phyloP scores from a whole-genome alignment of 2,329 filamentous ascomycete species.

The Aspergillus fumigatus region DNA sequence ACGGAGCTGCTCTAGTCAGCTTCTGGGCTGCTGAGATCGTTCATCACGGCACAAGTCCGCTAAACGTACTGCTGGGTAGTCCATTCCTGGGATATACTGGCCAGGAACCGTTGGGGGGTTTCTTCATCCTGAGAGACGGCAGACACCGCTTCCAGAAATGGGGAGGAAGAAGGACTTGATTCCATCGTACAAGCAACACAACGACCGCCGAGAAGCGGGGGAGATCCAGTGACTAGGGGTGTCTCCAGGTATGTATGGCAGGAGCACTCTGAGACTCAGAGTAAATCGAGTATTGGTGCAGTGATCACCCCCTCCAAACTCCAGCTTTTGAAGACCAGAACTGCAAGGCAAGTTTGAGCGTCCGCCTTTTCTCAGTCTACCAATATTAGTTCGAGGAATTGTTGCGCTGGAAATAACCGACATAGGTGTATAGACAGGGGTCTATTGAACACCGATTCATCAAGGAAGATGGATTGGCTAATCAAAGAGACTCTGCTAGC shows the following conservation, averaged over 20 bases:
- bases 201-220: neutral
- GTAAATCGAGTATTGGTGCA: neutral
- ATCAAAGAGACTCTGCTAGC: neutral
- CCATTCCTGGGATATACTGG: constrained; percentile 16
- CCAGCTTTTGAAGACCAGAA: neutral
- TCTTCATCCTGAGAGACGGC: constrained; percentile 9
- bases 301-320: neutral
- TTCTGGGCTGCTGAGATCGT: neutral
- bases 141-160: constrained; percentile 13
- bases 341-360: neutral
- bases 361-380: neutral
- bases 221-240: neutral
- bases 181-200: constrained; percentile 3
- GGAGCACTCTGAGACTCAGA: neutral
- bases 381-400: neutral
- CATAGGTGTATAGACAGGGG: neutral
- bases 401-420: neutral
- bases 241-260: neutral
- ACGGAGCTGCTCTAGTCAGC: constrained; percentile 17
- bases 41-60: neutral
- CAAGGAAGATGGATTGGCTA: neutral
- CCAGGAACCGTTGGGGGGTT: constrained; percentile 9
- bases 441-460: neutral
- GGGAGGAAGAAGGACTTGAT: neutral
- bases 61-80: constrained; percentile 19